These are phyloP conservation scores for Trypanosoma boissoni DNA, from an alignment of 208 protist genomes.

Conservation along the genomic window DNA sequence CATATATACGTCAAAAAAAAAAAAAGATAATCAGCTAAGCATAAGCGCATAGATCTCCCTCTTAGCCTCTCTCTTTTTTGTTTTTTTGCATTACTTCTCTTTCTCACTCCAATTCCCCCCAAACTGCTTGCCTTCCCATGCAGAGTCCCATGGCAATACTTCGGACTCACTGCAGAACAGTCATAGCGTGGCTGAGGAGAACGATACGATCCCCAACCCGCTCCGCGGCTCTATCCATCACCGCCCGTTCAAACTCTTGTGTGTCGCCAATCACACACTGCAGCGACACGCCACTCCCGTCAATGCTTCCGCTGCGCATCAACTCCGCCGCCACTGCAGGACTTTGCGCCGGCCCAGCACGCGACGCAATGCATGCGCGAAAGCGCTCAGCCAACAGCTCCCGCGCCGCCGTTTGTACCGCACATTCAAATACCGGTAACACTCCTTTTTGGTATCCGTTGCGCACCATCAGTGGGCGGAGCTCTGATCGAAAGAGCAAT, in stretches of 20 bases:
- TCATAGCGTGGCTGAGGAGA: conserved; percentile 20
- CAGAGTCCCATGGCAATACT: neutral
- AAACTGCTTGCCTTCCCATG: no score
- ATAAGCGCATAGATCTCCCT: neutral
- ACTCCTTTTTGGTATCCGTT: conserved; percentile 69
- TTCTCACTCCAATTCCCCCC: neutral
- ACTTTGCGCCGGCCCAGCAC: conserved; percentile 6
- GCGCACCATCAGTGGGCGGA: conserved; percentile 24
- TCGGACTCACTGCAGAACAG: neutral
- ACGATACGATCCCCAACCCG: conserved; percentile 24
- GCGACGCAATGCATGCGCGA: conserved; percentile 30
- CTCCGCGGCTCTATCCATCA: conserved; percentile 12
- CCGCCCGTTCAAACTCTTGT: conserved; percentile 12
- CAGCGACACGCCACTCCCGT: conserved; percentile 14
- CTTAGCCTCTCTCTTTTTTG: conserved; percentile 8
- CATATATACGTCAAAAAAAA: no score
- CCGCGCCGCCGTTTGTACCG: conserved; percentile 31
- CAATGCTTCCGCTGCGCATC: conserved; percentile 50
- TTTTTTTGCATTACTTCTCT: conserved; percentile 1
- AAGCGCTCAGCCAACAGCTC: conserved; percentile 44
- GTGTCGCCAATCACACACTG: conserved; percentile 14
- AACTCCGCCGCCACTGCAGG: conserved; percentile 46
- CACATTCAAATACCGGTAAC: conserved; percentile 45
- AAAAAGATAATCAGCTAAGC: conserved; percentile 4
- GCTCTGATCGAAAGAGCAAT: conserved; percentile 12